Evolutionary conservation across 1,139 yeast genomes (phyloP).

Genomic region (Yamadazyma aaseri): DNA sequence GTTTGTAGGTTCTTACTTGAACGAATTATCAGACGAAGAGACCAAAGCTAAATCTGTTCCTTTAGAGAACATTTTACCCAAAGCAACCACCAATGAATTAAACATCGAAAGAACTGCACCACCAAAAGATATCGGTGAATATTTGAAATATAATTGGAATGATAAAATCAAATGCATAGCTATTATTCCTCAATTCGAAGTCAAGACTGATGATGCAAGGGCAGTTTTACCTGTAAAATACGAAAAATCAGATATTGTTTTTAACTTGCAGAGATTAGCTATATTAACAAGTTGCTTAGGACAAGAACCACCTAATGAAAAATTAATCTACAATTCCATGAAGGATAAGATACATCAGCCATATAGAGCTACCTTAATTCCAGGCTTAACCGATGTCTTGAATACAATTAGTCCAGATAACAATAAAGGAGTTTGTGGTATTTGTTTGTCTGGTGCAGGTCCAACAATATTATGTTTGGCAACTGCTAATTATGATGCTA

Average conservation of each 20-base stretch:
- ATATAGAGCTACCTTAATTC: constrained; percentile 84
- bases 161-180: constrained; percentile 81
- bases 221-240: constrained; percentile 82
- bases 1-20: constrained; percentile 89
- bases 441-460: constrained; percentile 96
- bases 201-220: constrained; percentile 87
- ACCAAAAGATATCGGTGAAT: constrained; percentile 86
- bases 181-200: constrained; percentile 90
- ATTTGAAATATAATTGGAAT: constrained; percentile 83
- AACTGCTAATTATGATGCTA: constrained; percentile 79
- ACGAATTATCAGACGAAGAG: constrained; percentile 73
- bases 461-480: constrained; percentile 96
- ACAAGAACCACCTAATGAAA: constrained; percentile 75
- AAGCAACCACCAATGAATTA: constrained; percentile 61
- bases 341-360: constrained; percentile 97
- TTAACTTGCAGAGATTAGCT: constrained; percentile 64
- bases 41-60: constrained; percentile 77
- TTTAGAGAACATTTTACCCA: constrained; percentile 78
- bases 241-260: constrained; percentile 79
- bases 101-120: constrained; percentile 43
- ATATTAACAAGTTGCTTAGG: constrained; percentile 72
- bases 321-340: constrained; percentile 89
- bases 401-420: constrained; percentile 78
- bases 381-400: constrained; percentile 83
- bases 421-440: constrained; percentile 85